These are phyloP conservation scores for Naematelia encephala DNA, from an alignment of 768 basidiomycete species.

Conservation along the genomic window DNA sequence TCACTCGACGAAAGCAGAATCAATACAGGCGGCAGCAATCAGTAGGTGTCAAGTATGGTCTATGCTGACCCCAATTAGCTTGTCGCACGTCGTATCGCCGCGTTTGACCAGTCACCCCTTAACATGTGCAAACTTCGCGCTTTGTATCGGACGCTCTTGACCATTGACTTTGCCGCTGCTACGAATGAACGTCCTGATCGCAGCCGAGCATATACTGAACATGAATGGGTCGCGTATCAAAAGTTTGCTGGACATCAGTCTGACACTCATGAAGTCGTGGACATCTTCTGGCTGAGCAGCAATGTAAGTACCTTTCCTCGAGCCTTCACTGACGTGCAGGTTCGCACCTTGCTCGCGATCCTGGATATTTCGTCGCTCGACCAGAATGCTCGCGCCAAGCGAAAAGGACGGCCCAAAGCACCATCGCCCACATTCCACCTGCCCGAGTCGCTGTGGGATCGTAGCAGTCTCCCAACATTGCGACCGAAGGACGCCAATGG, in stretches of 20 bases:
- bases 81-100: conserved; percentile 34
- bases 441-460: conserved; percentile 34
- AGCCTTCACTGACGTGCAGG: conserved; percentile 17
- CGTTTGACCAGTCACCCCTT: conserved; percentile 40
- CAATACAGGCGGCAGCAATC: conserved; percentile 46
- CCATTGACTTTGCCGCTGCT: conserved; percentile 38
- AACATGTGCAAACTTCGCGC: conserved; percentile 37
- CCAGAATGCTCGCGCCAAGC: conserved; percentile 18
- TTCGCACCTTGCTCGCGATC: conserved; percentile 28
- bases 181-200: conserved; percentile 40
- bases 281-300: conserved; percentile 37
- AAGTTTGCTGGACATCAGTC: conserved; percentile 16
- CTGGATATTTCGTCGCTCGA: conserved; percentile 37
- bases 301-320: conserved; percentile 23
- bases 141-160: conserved; percentile 43
- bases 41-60: conserved; percentile 15
- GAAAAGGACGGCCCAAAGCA: conserved; percentile 39
- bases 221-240: conserved; percentile 44
- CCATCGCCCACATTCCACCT: conserved; percentile 41
- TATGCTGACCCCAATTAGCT: conserved; percentile 17
- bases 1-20: conserved; percentile 39
- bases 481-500: conserved; percentile 33
- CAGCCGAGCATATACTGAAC: conserved; percentile 32
- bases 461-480: conserved; percentile 26
- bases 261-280: conserved; percentile 40